Evolutionary conservation across 2,329 filamentous ascomycete genomes (phyloP), one percentile per base, ranked within the genome.

Genomic region (Aotearoamyces nothofagi): DNA sequence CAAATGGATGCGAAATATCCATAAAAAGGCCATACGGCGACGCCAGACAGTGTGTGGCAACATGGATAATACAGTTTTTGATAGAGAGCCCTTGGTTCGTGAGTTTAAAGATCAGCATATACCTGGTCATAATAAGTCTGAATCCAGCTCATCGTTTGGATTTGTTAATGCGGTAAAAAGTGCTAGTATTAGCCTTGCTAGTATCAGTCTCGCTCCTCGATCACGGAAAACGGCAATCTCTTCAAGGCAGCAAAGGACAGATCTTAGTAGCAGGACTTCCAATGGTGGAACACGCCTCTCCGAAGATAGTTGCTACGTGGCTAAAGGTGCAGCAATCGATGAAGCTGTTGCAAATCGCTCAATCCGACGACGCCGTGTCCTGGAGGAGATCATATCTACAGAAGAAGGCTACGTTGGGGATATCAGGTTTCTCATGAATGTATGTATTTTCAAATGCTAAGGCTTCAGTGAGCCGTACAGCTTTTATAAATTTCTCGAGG

Each of bases 351-450:
- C 68, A 23, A 67, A 74, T 39, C 70, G 86, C 30, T 70, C 82
- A 2, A 53, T 79, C 12, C 78, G 84, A 44, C 70, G 90, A 35
- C 71, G 82, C 9, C 73, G 76, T 36, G 73, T 92, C 22, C 55
- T 96, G 19, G 80, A 90, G 46, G 90, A 96, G 54, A 59, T 96
- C 28, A 71, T 94, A 35, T 67, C 58, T 32, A 92, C 86, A 0
- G 90, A 96, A 51, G 79, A 90, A 48, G 72, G 77, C 44, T 96
- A 96, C 49, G 75, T 96, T 42, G 71, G 76, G 10, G 87, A 93
- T 44, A 54, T 96, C 33, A 82, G 82, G 42, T 83, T 90, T 39
- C 60, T 96, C 34, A 78, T 79, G 49, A 84, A 92, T 54, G 86
- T 87, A 57, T 47, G 71, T 45, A 22, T 9, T 26, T 12, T 11